phyloP scores from a whole-genome alignment of 2,329 filamentous ascomycete genomes.

The Monilinia vaccinii-corymbosi region DNA sequence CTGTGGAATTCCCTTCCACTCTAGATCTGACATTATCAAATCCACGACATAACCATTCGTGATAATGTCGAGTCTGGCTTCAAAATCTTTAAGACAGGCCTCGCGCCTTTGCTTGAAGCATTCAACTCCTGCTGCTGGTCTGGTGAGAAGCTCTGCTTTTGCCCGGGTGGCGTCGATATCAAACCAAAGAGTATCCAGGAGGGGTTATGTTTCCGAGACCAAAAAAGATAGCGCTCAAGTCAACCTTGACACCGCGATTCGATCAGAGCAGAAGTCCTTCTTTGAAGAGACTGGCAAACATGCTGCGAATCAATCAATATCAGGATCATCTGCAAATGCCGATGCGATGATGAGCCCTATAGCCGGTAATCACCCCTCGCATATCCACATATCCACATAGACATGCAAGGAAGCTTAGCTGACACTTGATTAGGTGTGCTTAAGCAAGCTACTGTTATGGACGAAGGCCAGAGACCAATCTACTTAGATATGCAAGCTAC shows the following conservation, averaged over 20 bases:
- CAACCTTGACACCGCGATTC: conserved; percentile 73
- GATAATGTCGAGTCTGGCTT: conserved; percentile 10
- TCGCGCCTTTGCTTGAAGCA: conserved; percentile 28
- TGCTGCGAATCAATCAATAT: conserved; percentile 21
- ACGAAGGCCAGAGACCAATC: conserved; percentile 85
- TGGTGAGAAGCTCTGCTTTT: conserved; percentile 21
- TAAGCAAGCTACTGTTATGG: conserved; percentile 87
- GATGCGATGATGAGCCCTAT: conserved; percentile 71
- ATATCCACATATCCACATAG: conserved; percentile 8
- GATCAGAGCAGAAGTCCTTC: conserved; percentile 78
- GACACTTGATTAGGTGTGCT: conserved; percentile 51
- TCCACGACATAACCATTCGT: neutral
- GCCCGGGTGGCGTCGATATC: conserved; percentile 18
- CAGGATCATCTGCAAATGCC: conserved; percentile 21
- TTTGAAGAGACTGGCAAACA: conserved; percentile 38
- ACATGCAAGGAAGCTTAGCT: conserved; percentile 17
- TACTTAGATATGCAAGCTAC: conserved; percentile 99
- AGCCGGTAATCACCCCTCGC: conserved; percentile 41
- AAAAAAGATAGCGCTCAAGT: conserved; percentile 74
- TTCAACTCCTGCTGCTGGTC: conserved; percentile 18
- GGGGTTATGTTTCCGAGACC: conserved; percentile 77
- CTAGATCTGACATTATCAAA: conserved; percentile 5
- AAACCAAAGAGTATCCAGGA: conserved; percentile 30
- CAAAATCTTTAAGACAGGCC: conserved; percentile 28
- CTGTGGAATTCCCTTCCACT: neutral